Evolutionary conservation across 768 basidiomycete genomes (phyloP).

Genomic region (Leccinellum luteum): DNA sequence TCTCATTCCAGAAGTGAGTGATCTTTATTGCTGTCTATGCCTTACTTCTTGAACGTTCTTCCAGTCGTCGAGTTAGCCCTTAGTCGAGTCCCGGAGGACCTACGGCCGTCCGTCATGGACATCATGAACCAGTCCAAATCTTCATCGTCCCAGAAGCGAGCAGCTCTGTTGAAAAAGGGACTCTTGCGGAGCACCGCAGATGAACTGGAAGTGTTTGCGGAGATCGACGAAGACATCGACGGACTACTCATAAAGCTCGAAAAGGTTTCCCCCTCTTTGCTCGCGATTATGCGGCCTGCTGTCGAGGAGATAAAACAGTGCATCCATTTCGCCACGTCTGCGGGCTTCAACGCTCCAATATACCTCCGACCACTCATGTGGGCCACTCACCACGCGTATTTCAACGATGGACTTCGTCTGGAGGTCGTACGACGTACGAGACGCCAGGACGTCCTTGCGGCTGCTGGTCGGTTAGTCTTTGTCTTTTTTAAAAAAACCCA

Average conservation of each 20-base stretch:
- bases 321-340: conserved; percentile 53
- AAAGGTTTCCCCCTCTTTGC: conserved; percentile 54
- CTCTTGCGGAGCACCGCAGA: conserved; percentile 65
- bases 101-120: conserved; percentile 57
- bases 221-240: conserved; percentile 65
- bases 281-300: conserved; percentile 45
- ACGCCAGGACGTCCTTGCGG: conserved; percentile 67
- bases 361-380: conserved; percentile 75
- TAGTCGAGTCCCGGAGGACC: conserved; percentile 55
- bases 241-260: conserved; percentile 54
- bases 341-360: conserved; percentile 63
- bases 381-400: conserved; percentile 58
- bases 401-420: conserved; percentile 72
- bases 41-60: conserved; percentile 5
- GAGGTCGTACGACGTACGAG: conserved; percentile 71
- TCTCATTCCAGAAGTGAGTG: conserved; percentile 73
- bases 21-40: neutral
- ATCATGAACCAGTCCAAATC: conserved; percentile 67
- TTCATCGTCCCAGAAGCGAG: conserved; percentile 64
- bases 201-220: conserved; percentile 68
- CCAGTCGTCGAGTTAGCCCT: conserved; percentile 68
- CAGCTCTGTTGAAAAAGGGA: conserved; percentile 65
- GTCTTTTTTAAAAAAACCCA: neutral
- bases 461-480: conserved; percentile 67
- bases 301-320: conserved; percentile 64